phyloP scores from a whole-genome alignment of 2,329 filamentous ascomycete genomes.

The Neopestalotiopsis rosae region DNA sequence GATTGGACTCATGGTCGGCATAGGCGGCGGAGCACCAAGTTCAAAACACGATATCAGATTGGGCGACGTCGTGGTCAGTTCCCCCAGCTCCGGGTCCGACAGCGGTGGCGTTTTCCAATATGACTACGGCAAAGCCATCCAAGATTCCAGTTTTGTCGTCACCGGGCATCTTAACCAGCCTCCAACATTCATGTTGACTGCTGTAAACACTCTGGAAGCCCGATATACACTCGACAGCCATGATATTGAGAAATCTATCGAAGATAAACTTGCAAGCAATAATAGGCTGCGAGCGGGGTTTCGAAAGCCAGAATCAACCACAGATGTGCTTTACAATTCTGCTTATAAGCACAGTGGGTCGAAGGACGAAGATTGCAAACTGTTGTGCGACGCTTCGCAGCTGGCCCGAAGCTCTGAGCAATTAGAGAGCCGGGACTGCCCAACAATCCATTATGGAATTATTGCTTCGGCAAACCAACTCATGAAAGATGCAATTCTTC shows the following conservation, averaged over 20 bases:
- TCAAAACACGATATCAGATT: slow-evolving; percentile 28
- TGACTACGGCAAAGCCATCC: slow-evolving; percentile 22
- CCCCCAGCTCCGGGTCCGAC: slow-evolving; percentile 21
- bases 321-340: slow-evolving; percentile 34
- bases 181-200: slow-evolving; percentile 9
- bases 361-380: slow-evolving; percentile 22
- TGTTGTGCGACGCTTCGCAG: slow-evolving; percentile 10
- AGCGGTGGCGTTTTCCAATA: background rate
- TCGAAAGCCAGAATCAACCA: slow-evolving; percentile 27
- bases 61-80: slow-evolving; percentile 38
- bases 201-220: slow-evolving; percentile 32
- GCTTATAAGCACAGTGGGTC: slow-evolving; percentile 3
- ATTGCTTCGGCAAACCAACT: slow-evolving; percentile 40
- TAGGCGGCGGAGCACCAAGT: slow-evolving; percentile 38
- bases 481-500: slow-evolving; percentile 32
- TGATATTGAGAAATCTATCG: slow-evolving; percentile 35
- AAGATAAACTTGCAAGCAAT: slow-evolving; percentile 33
- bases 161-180: slow-evolving; percentile 22
- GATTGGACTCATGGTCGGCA: slow-evolving; percentile 39
- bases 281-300: slow-evolving; percentile 29
- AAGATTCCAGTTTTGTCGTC: slow-evolving; percentile 24
- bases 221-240: slow-evolving; percentile 25
- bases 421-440: slow-evolving; percentile 24
- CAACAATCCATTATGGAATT: slow-evolving; percentile 38
- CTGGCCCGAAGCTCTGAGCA: background rate